Evolutionary conservation across 139 green algal genomes (phyloP).

Genomic region (Mychonastes homosphaera): DNA sequence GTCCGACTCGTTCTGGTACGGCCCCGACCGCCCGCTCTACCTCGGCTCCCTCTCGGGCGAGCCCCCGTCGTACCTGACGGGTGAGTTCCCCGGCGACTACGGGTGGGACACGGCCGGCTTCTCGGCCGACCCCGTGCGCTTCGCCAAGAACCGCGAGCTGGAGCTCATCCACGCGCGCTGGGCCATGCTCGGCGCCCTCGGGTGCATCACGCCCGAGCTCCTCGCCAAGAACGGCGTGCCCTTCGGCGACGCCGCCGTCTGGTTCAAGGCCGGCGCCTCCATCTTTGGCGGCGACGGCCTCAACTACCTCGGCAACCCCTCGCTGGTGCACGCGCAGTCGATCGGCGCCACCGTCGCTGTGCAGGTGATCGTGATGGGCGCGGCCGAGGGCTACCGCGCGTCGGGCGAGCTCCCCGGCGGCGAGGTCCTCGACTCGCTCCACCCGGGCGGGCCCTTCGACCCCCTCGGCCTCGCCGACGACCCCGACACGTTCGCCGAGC

Average conservation of each 20-base stretch:
- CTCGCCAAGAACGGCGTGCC: slow-evolving; percentile 41
- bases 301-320: slow-evolving; percentile 32
- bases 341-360: slow-evolving; percentile 75
- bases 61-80: slow-evolving; percentile 46
- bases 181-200: slow-evolving; percentile 78
- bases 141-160: slow-evolving; percentile 46
- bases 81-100: slow-evolving; percentile 61
- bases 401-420: slow-evolving; percentile 71
- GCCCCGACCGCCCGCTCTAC: slow-evolving; percentile 54
- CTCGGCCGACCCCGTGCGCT: slow-evolving; percentile 83
- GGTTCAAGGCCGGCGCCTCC: slow-evolving; percentile 66
- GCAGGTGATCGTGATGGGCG: slow-evolving; percentile 86
- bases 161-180: slow-evolving; percentile 83
- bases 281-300: slow-evolving; percentile 44
- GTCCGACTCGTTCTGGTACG: slow-evolving; percentile 29
- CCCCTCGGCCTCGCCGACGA: slow-evolving; percentile 91
- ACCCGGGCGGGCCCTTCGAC: slow-evolving; percentile 72
- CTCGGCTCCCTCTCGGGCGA: slow-evolving; percentile 65
- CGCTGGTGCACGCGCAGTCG: slow-evolving; percentile 81
- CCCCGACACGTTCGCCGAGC: slow-evolving; percentile 67
- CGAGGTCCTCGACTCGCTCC: slow-evolving; percentile 58
- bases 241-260: slow-evolving; percentile 45
- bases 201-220: slow-evolving; percentile 63
- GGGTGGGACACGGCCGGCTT: slow-evolving; percentile 86
- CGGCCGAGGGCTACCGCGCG: slow-evolving; percentile 85